A percentile compares a stretch with the other conserved stretches of the same genome.
phyloP scores from a whole-genome alignment of 345 rosid species.

The Citrus inodora region DNA sequence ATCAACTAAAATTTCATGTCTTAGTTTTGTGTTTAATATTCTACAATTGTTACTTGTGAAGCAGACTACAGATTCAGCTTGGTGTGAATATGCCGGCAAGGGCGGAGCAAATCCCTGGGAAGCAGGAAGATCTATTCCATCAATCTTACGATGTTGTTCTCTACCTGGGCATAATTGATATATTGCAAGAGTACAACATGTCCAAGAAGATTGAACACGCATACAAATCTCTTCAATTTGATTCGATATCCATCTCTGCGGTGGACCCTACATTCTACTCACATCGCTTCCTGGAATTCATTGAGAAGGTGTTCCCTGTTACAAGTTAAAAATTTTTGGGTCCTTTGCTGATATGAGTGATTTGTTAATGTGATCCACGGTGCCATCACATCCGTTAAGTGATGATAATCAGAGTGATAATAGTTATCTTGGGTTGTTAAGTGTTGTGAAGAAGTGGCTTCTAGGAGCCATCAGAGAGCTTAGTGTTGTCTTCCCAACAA shows the following conservation, averaged over 20 bases:
- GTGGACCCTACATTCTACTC: conserved; percentile 92
- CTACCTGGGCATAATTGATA: conserved; percentile 89
- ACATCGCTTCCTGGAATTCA: conserved; percentile 76
- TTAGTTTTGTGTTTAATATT: background rate
- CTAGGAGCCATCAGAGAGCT: background rate
- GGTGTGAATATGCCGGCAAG: conserved; percentile 98
- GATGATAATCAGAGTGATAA: background rate
- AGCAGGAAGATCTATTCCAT: conserved; percentile 64
- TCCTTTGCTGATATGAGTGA: too few relatives aligned
- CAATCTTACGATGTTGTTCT: conserved; percentile 81
- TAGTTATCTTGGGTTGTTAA: background rate
- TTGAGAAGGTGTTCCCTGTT: conserved; percentile 69
- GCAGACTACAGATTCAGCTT: conserved; percentile 89
- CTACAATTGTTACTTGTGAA: background rate
- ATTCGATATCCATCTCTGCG: conserved; percentile 79
- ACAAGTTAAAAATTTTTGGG: conserved; percentile 18
- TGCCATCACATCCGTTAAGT: background rate
- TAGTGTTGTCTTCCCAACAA: background rate
- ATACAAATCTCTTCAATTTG: conserved; percentile 86
- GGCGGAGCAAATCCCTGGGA: conserved; percentile 80
- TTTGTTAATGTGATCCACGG: background rate
- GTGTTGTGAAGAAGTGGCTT: background rate
- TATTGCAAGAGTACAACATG: conserved; percentile 89
- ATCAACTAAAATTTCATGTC: background rate
- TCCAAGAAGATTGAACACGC: conserved; percentile 89